phyloP scores from a whole-genome alignment of 108 stramenopile genomes.

The Fragilaria radians region DNA sequence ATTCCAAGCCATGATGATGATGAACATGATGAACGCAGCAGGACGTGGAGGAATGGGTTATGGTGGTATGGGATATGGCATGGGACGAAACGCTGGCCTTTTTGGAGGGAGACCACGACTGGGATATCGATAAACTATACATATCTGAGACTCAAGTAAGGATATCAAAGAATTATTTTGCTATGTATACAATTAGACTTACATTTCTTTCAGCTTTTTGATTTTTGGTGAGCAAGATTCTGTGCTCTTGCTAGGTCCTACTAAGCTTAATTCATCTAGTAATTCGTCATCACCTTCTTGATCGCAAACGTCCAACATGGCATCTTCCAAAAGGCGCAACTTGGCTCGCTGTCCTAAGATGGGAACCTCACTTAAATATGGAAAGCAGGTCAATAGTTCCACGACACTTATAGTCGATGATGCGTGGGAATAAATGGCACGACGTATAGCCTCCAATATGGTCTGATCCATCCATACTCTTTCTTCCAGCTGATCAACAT shows the following conservation, averaged over 20 bases:
- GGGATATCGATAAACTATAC: background rate
- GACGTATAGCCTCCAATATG: background rate
- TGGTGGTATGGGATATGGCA: slow-evolving; percentile 6
- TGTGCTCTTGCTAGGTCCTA: no score
- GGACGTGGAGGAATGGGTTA: slow-evolving; percentile 14
- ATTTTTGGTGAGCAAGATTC: no score
- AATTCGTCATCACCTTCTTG: slow-evolving; percentile 66
- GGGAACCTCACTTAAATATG: background rate
- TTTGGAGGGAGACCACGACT: background rate
- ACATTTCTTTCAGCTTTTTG: no score
- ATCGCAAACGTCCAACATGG: slow-evolving; percentile 80
- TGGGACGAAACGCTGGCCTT: background rate
- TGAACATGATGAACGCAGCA: slow-evolving; percentile 42
- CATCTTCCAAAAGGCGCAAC: slow-evolving; percentile 73
- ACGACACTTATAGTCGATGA: background rate
- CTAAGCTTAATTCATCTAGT: slow-evolving; percentile 54
- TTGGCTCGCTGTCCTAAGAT: slow-evolving; percentile 51
- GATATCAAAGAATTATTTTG: no score
- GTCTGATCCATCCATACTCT: background rate
- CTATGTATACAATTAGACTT: no score
- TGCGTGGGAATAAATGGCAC: slow-evolving; percentile 5
- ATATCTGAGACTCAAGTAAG: no score
- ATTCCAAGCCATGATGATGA: slow-evolving; percentile 48
- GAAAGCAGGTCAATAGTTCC: slow-evolving; percentile 4
- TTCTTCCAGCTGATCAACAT: background rate